Conservation (phyloP, 1,284 basidiomycete genomes). For the Puccinia hordei region DNA sequence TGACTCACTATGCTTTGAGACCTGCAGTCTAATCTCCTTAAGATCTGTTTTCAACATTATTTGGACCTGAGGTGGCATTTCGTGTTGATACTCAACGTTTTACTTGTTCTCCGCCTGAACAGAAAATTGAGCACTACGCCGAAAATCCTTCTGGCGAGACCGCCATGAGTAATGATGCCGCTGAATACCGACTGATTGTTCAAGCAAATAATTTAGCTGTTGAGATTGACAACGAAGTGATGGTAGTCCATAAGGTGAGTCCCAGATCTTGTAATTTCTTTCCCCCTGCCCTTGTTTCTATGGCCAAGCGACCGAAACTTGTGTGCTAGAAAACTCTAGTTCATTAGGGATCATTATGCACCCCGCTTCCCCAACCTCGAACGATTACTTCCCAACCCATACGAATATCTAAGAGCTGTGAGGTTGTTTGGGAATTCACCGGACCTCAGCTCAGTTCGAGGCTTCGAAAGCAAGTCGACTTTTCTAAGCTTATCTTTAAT, state of each 20-base stretch:
- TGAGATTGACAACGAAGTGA: slow-evolving; percentile 96
- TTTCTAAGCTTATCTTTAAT: slow-evolving; percentile 57
- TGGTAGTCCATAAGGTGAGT: slow-evolving; percentile 86
- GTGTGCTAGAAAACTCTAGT: slow-evolving; percentile 63
- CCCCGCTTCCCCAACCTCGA: slow-evolving; percentile 96
- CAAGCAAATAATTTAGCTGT: slow-evolving; percentile 97
- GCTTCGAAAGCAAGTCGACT: slow-evolving; percentile 37
- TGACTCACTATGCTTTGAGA: neutral
- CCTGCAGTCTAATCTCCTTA: neutral
- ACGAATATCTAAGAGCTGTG: slow-evolving; percentile 89
- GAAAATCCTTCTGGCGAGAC: slow-evolving; percentile 45
- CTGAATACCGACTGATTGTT: slow-evolving; percentile 92
- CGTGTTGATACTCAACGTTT: neutral
- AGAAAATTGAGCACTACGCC: slow-evolving; percentile 46
- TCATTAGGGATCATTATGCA: slow-evolving; percentile 96
- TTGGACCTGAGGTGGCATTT: neutral
- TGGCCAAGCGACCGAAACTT: slow-evolving; percentile 4
- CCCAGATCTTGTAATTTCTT: slow-evolving; percentile 41
- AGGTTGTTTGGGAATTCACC: slow-evolving; percentile 77
- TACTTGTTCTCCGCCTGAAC: slow-evolving; percentile 10
- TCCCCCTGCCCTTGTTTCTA: neutral
- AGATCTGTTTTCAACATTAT: neutral
- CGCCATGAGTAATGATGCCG: slow-evolving; percentile 36
- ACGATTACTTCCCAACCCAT: slow-evolving; percentile 85
- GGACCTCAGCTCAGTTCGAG: slow-evolving; percentile 39